Percentiles rank a stretch among this genome's conserved stretches.
Conservation (phyloP, 148 eudicot species). For the Heliosperma pusillum region DNA sequence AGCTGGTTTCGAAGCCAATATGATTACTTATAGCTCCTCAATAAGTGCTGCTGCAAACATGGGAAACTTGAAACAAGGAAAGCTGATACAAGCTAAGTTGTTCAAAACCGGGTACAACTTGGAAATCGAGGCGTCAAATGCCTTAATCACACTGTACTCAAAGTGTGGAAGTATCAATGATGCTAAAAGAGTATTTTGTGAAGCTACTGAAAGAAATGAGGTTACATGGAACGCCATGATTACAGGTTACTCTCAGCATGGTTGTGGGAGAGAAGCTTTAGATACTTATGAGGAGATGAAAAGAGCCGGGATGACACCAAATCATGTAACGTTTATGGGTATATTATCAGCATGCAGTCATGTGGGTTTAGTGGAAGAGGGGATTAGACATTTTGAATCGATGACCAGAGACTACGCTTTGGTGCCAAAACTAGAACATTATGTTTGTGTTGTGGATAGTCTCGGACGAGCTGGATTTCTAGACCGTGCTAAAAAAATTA, state of each 20-base stretch:
- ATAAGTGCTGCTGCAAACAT: constrained; percentile 84
- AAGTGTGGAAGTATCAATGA: constrained; percentile 75
- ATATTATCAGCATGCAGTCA: constrained; percentile 92
- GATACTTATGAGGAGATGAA: constrained; percentile 74
- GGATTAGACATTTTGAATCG: constrained; percentile 64
- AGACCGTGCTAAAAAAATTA: constrained; percentile 59
- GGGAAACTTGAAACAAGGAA: constrained; percentile 68
- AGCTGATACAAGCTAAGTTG: constrained; percentile 69
- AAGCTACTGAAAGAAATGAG: constrained; percentile 54
- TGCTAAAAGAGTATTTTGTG: constrained; percentile 59
- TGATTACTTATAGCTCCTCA: constrained; percentile 71
- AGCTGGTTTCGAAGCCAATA: constrained; percentile 57
- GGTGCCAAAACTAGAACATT: constrained; percentile 71
- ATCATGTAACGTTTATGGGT: constrained; percentile 70
- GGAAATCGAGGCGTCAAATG: constrained; percentile 79
- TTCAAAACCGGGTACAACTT: constrained; percentile 57
- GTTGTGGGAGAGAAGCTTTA: constrained; percentile 61
- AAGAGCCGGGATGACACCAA: constrained; percentile 48
- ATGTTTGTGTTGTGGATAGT: constrained; percentile 76
- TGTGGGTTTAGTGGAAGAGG: constrained; percentile 85
- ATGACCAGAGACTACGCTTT: constrained; percentile 65
- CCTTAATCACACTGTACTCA: constrained; percentile 67
- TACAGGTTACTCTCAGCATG: constrained; percentile 88
- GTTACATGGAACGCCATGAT: constrained; percentile 91
- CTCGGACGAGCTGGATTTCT: constrained; percentile 78